Conservation (phyloP, 768 basidiomycete species). For the Terana coerulea region DNA sequence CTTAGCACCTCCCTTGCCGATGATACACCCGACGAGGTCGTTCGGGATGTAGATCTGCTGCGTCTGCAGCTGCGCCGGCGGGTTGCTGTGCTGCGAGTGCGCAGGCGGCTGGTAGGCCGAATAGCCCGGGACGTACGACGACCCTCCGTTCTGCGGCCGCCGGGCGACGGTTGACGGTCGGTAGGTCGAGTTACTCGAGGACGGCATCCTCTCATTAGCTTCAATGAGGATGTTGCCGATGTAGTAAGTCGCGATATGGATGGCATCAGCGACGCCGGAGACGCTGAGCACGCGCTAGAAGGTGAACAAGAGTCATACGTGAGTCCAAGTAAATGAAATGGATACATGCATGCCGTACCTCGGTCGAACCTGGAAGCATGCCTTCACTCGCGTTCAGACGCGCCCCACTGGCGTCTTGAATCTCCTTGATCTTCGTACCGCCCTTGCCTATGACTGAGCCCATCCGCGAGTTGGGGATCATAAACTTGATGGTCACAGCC, state of each 20-base stretch:
- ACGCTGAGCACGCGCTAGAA: constrained; percentile 99
- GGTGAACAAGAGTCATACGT: constrained; percentile 14
- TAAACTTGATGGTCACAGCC: constrained; percentile 99
- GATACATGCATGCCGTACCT: constrained; percentile 49
- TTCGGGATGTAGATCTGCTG: constrained; percentile 99
- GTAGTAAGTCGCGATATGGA: constrained; percentile 99
- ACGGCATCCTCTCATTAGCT: constrained; percentile 80
- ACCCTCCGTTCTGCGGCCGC: constrained; percentile 41
- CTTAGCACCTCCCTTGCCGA: constrained; percentile 96
- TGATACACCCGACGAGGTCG: constrained; percentile 94
- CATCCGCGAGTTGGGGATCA: constrained; percentile 99
- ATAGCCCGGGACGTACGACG: constrained; percentile 65
- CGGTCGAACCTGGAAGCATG: constrained; percentile 98
- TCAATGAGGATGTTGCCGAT: constrained; percentile 97
- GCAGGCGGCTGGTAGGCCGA: not conserved
- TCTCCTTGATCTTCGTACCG: constrained; percentile 98
- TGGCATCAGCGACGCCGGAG: constrained; percentile 97
- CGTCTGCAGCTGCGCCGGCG: constrained; percentile 78
- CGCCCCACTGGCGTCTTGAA: constrained; percentile 97
- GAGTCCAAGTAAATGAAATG: not conserved
- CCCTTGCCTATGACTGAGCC: constrained; percentile 98
- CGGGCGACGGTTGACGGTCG: constrained; percentile 62
- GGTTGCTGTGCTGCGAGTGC: constrained; percentile 43
- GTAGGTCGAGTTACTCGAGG: constrained; percentile 49
- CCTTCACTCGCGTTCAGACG: constrained; percentile 95